These are phyloP conservation scores for Globisporangium paddicum DNA, from an alignment of 352 stramenopile species.

Conservation along the genomic window DNA sequence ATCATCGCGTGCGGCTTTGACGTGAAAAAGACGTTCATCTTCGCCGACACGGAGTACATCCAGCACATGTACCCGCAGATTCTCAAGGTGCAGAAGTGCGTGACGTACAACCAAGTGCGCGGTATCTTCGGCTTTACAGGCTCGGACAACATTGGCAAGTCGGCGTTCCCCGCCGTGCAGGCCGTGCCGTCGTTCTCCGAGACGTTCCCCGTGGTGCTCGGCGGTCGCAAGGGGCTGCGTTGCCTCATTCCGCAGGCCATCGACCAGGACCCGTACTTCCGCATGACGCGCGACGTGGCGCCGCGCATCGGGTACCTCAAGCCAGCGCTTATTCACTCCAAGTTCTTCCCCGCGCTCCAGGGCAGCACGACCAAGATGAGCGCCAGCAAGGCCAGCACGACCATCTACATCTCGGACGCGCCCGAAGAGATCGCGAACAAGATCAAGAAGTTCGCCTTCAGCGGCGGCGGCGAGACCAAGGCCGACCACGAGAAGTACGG, in stretches of 20 bases:
- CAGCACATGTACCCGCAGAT: constrained; percentile 99
- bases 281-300: constrained; percentile 98
- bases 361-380: constrained; percentile 98
- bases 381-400: constrained; percentile 93
- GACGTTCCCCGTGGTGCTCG: constrained; percentile 93
- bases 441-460: constrained; percentile 89
- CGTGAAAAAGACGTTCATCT: constrained; percentile 99
- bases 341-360: constrained; percentile 99
- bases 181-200: constrained; percentile 97
- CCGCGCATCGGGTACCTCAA: constrained; percentile 96
- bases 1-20: constrained; percentile 99
- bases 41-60: constrained; percentile 99
- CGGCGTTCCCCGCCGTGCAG: constrained; percentile 98
- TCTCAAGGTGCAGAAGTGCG: constrained; percentile 98
- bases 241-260: constrained; percentile 99
- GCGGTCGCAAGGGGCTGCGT: constrained; percentile 84
- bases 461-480: constrained; percentile 96
- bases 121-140: constrained; percentile 99
- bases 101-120: constrained; percentile 97
- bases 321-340: constrained; percentile 98
- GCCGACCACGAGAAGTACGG: constrained; percentile 98
- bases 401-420: constrained; percentile 99
- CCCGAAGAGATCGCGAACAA: constrained; percentile 94
- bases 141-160: constrained; percentile 98
- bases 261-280: constrained; percentile 99